Base-by-base conservation (phyloP, 1,284 basidiomycete genomes). In the Pseudozyma hubeiensis region DNA sequence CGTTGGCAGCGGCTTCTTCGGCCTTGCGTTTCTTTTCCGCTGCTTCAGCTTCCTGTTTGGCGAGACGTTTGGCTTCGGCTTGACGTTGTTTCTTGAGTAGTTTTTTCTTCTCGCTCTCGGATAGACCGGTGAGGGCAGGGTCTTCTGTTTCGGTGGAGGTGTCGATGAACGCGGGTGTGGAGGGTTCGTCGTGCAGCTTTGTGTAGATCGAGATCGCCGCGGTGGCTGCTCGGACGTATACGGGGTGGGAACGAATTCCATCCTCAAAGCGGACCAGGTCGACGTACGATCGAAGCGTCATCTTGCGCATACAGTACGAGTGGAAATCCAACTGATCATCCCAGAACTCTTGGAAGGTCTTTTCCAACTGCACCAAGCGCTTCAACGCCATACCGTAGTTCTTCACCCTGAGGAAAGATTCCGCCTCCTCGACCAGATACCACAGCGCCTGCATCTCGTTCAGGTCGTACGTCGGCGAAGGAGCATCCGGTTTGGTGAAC, bases 311-410 rank as follows among this genome's bases (percentile, higher is more conserved):
- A 77, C 93, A 93, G 85, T 99, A 99, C 7, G 91, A 90, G 85
- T 99, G 97, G 88, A 99, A 99, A 85, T 99, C 97, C 80, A 93
- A 96, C 85, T 99, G 95, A 83, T 99, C 97, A 76, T 98, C 94
- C 80, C 95, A 93, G 73, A 93, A 89, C 60, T 93, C 92, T 59
- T 91, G 89, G 85, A 97, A 97, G 14, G 91, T 87, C 90, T 93
- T 91, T 64, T 90, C 89, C 44, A 97, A 87, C 50, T 91, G 88
- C 58, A 89, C 88, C 79, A 93, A 96, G 78, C 91, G 90, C 87
- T 98, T 98, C 80, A 99, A 87, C 8, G 95, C 94, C 75, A 92
- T 86, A 19, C 90, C 90, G n/a, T 90, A 86, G 75, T 90, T 90
- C 1, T 90, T 90, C 54, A 87, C 87, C 5, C 89, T 88, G 62